Evolutionary conservation across 208 protist species (phyloP), one percentile per base, ranked within the genome.

Genomic region (Leptomonas seymouri): DNA sequence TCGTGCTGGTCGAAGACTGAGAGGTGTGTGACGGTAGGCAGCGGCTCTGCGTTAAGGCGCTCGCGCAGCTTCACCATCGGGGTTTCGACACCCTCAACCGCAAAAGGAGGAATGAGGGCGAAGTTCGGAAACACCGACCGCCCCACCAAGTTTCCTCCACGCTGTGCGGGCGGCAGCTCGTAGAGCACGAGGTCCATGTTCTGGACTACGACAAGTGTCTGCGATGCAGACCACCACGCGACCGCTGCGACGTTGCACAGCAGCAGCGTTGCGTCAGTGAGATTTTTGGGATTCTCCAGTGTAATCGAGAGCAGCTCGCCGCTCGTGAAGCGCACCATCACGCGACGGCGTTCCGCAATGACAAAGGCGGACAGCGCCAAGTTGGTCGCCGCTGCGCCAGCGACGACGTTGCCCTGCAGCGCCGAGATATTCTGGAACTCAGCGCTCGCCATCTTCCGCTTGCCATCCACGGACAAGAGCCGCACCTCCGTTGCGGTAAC

Each of bases 401-500:
- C 67, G 15, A 36, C 31, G 16, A 20, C 59, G 30, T 25, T 53
- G 49, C 55, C 54, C n/a, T 31, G 61, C 31, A 75, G 36, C 8
- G 61, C 73, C 14, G 53, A 23, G 9, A 73, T 5, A 15, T 42
- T 45, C 2, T 46, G 36, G n/a, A 81, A 69, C 11, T 76, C 69
- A 0, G 25, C 71, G 6, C 51, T 69, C 18, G 31, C 21, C 12
- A 76, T 20, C n/a, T 49, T 68, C 1, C 72, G 74, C 66, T 74
- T 85, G 8, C 86, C 89, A 56, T 97, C 86, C 8, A 53, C 23
- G 0, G 92, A 88, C 36, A 88, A 66, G 20, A 95, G 68, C 16
- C 81, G 76, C 30, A 91, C 46, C 64, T 97, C 85, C 45, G 64
- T 68, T 42, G 89, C 89, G 7, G 89, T 94, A 4, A 97, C 77